Conservation (phyloP, 2,329 filamentous ascomycete species). For the Nannizzia gypsea region DNA sequence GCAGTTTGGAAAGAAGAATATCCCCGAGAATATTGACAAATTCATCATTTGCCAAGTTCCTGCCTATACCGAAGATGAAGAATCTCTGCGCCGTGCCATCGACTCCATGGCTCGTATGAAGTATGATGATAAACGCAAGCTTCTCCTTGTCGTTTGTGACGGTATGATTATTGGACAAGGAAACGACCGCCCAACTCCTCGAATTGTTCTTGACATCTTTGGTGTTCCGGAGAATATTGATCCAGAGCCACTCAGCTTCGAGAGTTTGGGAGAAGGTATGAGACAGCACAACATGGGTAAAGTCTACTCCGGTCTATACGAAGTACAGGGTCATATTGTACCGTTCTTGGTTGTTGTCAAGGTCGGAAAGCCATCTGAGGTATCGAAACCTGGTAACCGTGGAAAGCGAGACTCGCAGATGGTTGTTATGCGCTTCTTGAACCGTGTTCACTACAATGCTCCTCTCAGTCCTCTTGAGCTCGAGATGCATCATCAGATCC, state of each 20-base stretch:
- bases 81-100: conserved; percentile 89
- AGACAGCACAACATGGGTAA: conserved; percentile 99
- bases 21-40: conserved; percentile 94
- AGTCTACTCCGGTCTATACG: conserved; percentile 93
- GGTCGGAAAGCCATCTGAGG: conserved; percentile 74
- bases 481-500: conserved; percentile 97
- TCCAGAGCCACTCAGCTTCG: conserved; percentile 90
- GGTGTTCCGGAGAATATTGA: conserved; percentile 89
- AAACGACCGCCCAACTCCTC: conserved; percentile 88
- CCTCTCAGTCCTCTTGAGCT: conserved; percentile 93
- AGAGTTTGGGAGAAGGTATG: conserved; percentile 85
- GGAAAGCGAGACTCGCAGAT: conserved; percentile 99
- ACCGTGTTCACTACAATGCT: conserved; percentile 94
- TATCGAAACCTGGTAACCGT: conserved; percentile 73
- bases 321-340: conserved; percentile 95
- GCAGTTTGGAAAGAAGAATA: conserved; percentile 81
- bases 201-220: conserved; percentile 92
- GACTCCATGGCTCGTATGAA: conserved; percentile 91
- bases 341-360: conserved; percentile 96
- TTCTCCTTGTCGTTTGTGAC: conserved; percentile 84
- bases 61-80: conserved; percentile 96
- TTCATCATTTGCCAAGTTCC: conserved; percentile 97
- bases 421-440: conserved; percentile 96
- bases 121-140: conserved; percentile 96
- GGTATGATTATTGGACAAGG: conserved; percentile 99